These are phyloP conservation scores for Clonostachys byssicola DNA, from an alignment of 2,329 filamentous ascomycete genomes.

Conservation along the genomic window DNA sequence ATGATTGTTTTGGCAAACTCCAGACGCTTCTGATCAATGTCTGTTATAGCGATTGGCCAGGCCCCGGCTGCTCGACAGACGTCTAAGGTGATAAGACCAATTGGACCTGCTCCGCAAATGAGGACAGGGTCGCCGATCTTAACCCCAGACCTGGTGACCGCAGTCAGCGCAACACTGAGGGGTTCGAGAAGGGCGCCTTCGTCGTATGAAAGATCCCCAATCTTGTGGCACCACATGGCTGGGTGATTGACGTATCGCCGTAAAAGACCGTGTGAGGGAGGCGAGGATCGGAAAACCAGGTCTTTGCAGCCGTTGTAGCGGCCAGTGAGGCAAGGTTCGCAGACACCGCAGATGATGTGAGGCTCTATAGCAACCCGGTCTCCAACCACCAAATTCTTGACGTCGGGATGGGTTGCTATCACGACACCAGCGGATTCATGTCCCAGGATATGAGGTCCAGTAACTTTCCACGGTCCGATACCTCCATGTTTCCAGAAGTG, in stretches of 20 bases:
- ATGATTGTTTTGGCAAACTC: slow-evolving; percentile 2
- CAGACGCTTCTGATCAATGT: slow-evolving; percentile 38
- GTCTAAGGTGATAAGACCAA: slow-evolving; percentile 56
- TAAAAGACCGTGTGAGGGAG: slow-evolving; percentile 50
- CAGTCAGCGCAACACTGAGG: slow-evolving; percentile 58
- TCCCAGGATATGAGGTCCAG: slow-evolving; percentile 60
- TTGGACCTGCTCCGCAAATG: slow-evolving; percentile 60
- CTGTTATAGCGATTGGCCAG: slow-evolving; percentile 60
- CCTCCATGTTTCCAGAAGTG: slow-evolving; percentile 64
- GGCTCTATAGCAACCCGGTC: slow-evolving; percentile 63
- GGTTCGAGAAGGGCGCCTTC: slow-evolving; percentile 63
- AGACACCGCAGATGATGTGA: slow-evolving; percentile 54
- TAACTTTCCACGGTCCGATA: slow-evolving; percentile 59
- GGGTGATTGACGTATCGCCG: slow-evolving; percentile 54
- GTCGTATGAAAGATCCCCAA: slow-evolving; percentile 49
- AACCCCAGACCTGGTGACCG: slow-evolving; percentile 46
- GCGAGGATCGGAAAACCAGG: slow-evolving; percentile 56
- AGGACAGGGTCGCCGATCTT: slow-evolving; percentile 49
- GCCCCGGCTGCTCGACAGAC: slow-evolving; percentile 58
- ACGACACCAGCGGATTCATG: slow-evolving; percentile 62
- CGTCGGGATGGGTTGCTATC: not conserved
- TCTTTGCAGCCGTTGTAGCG: slow-evolving; percentile 57
- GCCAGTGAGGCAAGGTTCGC: slow-evolving; percentile 51
- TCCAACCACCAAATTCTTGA: slow-evolving; percentile 19
- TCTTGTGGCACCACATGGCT: slow-evolving; percentile 52